These are phyloP conservation scores for Arabidopsis hybrid DNA, from an alignment of 441 rosid species.

Conservation along the genomic window DNA sequence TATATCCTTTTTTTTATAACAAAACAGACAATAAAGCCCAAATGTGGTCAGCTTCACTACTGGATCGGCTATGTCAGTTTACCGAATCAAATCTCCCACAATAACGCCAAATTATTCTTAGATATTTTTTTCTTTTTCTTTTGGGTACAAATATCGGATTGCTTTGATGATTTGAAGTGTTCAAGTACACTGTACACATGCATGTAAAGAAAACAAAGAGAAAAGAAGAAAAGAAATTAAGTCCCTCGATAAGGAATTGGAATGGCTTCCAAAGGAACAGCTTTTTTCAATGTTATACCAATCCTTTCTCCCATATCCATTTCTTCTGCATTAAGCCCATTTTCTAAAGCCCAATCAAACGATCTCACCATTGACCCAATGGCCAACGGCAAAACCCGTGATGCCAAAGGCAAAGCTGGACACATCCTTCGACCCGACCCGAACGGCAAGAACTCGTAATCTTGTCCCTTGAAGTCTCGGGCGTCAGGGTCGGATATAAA, in stretches of 20 bases:
- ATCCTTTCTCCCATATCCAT: slow-evolving; percentile 74
- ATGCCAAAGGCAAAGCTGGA: slow-evolving; percentile 71
- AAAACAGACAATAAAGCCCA: neutral
- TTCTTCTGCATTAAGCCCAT: slow-evolving; percentile 49
- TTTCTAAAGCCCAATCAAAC: slow-evolving; percentile 64
- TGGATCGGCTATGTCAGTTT: neutral
- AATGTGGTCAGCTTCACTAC: neutral
- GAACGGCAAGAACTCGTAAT: slow-evolving; percentile 65
- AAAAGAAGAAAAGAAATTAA: neutral
- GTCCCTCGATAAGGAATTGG: slow-evolving; percentile 48
- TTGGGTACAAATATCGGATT: neutral
- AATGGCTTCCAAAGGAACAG: slow-evolving; percentile 61
- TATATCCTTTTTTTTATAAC: neutral
- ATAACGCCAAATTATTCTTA: neutral
- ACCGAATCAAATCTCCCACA: neutral
- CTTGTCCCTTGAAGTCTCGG: slow-evolving; percentile 58
- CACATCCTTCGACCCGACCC: slow-evolving; percentile 74
- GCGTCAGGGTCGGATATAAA: slow-evolving; percentile 45
- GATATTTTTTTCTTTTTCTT: neutral
- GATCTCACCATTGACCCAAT: slow-evolving; percentile 62
- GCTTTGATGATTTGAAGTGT: neutral
- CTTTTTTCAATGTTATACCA: slow-evolving; percentile 67
- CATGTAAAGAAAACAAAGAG: neutral
- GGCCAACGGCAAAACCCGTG: slow-evolving; percentile 59
- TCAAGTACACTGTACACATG: neutral